Evolutionary conservation across 106 monocot species (phyloP), one percentile per base, ranked within the genome.

Genomic region (Apostasia ramifera): DNA sequence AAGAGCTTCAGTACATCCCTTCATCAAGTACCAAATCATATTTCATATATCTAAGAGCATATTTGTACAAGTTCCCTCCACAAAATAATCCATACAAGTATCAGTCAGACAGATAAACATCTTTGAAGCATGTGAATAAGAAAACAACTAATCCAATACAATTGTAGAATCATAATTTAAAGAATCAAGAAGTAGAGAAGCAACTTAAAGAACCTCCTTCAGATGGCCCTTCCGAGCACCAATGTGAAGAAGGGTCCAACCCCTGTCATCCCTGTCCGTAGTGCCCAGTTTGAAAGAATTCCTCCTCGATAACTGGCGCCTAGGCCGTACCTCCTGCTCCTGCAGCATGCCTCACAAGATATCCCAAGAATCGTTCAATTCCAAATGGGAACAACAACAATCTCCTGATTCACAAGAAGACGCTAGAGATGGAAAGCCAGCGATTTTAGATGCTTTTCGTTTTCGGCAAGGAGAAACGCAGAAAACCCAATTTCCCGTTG

Each of bases 141-240:
- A 26, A 26, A 26, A 26, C 26, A 26, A 26, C 26, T 26, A 26
- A 26, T 26, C 26, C 26, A 26, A 26, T 26, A 26, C 26, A 26
- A 26, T 26, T 26, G 26, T 26, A 26, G 26, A 26, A 26, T 26
- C 26, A 26, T 26, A 26, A 26, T 26, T 26, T 26, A 26, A 26
- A 26, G 26, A 26, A 26, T 26, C 26, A 26, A 26, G 26, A 26
- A 26, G 26, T 26, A 26, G 26, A 26, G 26, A 63, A 42, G 40
- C 2, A 56, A 12, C 14, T 2, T 67, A 53, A 69, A 50, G 6
- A 60, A 86, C 90, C 86, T 79, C 80, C 62, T 83, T 90, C 56
- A 83, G 72, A 60, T 90, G 83, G n/a, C 90, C 90, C 71, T 83
- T 90, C 37, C 76, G 74, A 9, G 90, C 78, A 65, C 77, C 83